phyloP scores from a whole-genome alignment of 2,329 filamentous ascomycete species.

The Epichloe aotearoae region DNA sequence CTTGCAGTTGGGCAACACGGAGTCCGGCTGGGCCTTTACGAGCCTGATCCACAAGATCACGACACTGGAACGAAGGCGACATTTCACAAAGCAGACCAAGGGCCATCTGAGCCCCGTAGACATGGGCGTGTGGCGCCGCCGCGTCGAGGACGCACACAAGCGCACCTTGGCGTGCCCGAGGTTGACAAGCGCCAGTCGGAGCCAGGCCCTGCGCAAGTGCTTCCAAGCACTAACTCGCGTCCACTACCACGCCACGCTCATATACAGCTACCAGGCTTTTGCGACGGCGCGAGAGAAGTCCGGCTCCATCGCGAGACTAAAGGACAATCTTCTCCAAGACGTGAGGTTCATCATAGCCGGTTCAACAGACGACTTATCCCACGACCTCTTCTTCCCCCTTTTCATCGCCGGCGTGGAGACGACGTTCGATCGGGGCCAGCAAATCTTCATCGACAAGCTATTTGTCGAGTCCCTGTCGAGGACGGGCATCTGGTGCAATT shows the following conservation, averaged over 20 bases:
- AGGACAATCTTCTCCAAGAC: slow-evolving; percentile 1
- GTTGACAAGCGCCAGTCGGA: slow-evolving; percentile 3
- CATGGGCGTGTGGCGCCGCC: slow-evolving; percentile 3
- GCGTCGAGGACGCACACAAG: neutral
- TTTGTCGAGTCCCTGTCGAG: slow-evolving; percentile 2
- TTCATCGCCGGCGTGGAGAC: slow-evolving; percentile 7
- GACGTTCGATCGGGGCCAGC: neutral
- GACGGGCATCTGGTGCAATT: slow-evolving; percentile 7
- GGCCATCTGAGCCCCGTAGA: neutral
- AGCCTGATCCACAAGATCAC: slow-evolving; percentile 4
- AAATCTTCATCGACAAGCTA: slow-evolving; percentile 1
- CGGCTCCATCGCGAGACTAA: neutral
- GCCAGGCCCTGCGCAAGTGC: slow-evolving; percentile 2
- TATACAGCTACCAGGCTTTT: slow-evolving; percentile 12
- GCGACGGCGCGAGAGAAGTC: neutral
- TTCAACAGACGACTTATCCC: slow-evolving; percentile 2
- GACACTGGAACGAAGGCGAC: slow-evolving; percentile 1
- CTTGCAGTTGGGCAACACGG: neutral
- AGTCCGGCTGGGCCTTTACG: slow-evolving; percentile 5
- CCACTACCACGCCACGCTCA: slow-evolving; percentile 9
- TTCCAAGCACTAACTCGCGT: slow-evolving; percentile 9
- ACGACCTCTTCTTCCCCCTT: slow-evolving; percentile 7
- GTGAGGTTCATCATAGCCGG: slow-evolving; percentile 2
- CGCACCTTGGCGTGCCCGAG: slow-evolving; percentile 5
- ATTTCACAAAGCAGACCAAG: neutral